phyloP scores from a whole-genome alignment of 2,329 filamentous ascomycete species.

The Chalaropsis thielavioides region DNA sequence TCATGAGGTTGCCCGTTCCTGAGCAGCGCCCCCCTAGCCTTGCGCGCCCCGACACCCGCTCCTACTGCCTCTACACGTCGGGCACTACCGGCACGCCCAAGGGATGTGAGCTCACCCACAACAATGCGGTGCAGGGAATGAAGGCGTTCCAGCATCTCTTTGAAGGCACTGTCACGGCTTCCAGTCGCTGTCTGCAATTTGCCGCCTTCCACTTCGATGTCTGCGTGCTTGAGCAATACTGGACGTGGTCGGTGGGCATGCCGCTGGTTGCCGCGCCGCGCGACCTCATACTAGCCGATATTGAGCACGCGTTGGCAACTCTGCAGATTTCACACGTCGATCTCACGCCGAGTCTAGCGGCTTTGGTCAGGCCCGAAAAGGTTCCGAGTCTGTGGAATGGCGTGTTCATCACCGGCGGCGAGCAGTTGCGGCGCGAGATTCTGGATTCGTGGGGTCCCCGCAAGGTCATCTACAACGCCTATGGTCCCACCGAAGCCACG shows the following conservation, averaged over 20 bases:
- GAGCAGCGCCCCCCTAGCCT: not conserved
- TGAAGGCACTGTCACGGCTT: constrained; percentile 51
- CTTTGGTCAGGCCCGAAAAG: constrained; percentile 62
- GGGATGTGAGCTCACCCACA: constrained; percentile 75
- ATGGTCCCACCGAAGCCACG: constrained; percentile 83
- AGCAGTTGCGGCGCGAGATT: constrained; percentile 78
- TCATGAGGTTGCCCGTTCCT: constrained; percentile 20
- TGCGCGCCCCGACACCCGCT: constrained; percentile 38
- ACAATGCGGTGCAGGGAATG: constrained; percentile 81
- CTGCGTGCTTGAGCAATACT: constrained; percentile 84
- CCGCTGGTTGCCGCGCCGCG: constrained; percentile 67
- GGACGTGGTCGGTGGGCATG: constrained; percentile 87
- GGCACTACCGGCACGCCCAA: constrained; percentile 79
- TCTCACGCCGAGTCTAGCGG: constrained; percentile 73
- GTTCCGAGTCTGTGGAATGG: constrained; percentile 67
- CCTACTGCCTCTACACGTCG: constrained; percentile 77
- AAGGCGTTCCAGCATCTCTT: constrained; percentile 74
- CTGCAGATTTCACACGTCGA: constrained; percentile 81
- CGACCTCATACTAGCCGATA: constrained; percentile 73
- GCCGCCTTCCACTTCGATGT: constrained; percentile 93
- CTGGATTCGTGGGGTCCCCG: constrained; percentile 70
- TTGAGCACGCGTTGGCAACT: constrained; percentile 55
- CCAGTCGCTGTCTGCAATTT: constrained; percentile 80
- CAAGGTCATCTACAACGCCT: constrained; percentile 77
- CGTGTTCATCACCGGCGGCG: constrained; percentile 86